Evolutionary conservation across 805 yeast species (phyloP), one percentile per base, ranked within the genome.

Genomic region (Candida rishiriensis): DNA sequence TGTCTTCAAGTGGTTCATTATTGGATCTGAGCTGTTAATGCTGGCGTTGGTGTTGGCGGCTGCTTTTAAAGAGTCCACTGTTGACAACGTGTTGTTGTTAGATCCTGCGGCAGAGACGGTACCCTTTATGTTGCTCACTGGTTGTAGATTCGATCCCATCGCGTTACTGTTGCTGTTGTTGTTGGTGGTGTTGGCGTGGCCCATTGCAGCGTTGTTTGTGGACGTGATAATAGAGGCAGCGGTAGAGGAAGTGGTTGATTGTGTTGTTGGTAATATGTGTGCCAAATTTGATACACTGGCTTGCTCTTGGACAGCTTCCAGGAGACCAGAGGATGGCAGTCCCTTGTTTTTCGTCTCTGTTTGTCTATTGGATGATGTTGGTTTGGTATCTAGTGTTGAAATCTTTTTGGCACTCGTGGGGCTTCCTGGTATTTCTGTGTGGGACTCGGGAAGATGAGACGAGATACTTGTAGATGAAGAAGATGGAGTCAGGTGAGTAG

Each of bases 231-330:
- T 40, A 3, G 44, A 35, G 10, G 38, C 44, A 14, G 29, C 31
- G 9, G 48, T 37, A 7, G 48, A 36, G 3, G 47, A 29, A 11
- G 43, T 35, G 7, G 49, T 34, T 16, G 46, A 33, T 10, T 35
- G 44, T 11, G 51, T 40, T 11, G 48, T 34, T 0, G 61, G 61
- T 34, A 52, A 33, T 6, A 60, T 47, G 39, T 59, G 64, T 9
- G 55, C 43, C 6, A 52, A 38, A 21, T 48, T 55, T 3, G 47
- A 44, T 34, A 50, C 53, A n/a, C 41, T 42, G 3, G 57, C 57
- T 40, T 55, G 62, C 34, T 59, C 64, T 36, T 59, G 59, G 10
- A 59, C 61, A 12, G 56, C 65, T 6, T 58, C 52, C 15, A 59
- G 53, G 42, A 57, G 36, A 2, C 54, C 54, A 3, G 64, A 52